Conservation (phyloP, 2,329 filamentous ascomycete species). For the Graphilbum fragrans region DNA sequence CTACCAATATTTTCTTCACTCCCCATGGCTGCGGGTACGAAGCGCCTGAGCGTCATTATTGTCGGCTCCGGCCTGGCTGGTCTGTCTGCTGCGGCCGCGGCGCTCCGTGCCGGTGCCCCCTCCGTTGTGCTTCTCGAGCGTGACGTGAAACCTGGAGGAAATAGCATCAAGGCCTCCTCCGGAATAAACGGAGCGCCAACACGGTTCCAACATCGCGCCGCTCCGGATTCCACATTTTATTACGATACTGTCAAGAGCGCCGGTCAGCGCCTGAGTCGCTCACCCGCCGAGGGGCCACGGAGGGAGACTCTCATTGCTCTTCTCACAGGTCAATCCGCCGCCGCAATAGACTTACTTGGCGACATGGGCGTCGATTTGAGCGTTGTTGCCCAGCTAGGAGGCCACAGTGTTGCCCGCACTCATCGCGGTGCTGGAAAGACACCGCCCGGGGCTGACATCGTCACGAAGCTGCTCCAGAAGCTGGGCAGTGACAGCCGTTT, state of each 20-base stretch:
- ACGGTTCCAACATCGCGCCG: conserved; percentile 41
- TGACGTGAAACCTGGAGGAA: conserved; percentile 59
- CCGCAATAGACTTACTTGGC: conserved; percentile 95
- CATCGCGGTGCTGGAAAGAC: conserved; percentile 99
- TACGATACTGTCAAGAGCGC: conserved; percentile 46
- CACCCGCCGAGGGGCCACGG: conserved; percentile 18
- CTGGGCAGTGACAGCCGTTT: conserved; percentile 34
- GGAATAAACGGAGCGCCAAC: conserved; percentile 98
- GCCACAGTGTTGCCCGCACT: conserved; percentile 87
- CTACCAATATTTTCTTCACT: not conserved
- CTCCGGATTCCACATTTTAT: conserved; percentile 32
- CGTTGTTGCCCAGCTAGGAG: conserved; percentile 84
- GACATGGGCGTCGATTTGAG: conserved; percentile 97
- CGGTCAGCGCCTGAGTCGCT: conserved; percentile 24
- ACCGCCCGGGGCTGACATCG: conserved; percentile 99
- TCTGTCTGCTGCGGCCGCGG: conserved; percentile 44
- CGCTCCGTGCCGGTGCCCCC: conserved; percentile 34
- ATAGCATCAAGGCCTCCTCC: conserved; percentile 97
- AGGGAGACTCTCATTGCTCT: conserved; percentile 69
- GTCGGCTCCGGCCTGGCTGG: conserved; percentile 56
- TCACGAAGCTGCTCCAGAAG: conserved; percentile 60
- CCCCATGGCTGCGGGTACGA: not conserved
- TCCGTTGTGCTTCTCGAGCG: conserved; percentile 48
- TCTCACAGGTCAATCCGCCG: conserved; percentile 93
- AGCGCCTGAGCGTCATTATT: conserved; percentile 31